Conservation (phyloP, 148 eudicot genomes). For the Fallopia convolvulus region DNA sequence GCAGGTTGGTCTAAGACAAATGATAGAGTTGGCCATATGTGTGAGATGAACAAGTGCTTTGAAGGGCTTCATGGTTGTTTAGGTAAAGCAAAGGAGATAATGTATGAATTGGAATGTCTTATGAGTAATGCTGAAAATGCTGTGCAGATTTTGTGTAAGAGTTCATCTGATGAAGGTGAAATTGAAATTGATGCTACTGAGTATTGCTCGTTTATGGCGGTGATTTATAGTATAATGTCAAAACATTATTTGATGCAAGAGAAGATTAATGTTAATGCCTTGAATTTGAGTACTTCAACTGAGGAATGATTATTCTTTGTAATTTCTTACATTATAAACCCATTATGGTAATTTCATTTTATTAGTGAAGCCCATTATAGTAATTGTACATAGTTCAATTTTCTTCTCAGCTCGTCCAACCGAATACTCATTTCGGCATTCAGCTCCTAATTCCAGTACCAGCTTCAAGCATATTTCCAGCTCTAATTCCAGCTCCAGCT, state of each 20-base stretch:
- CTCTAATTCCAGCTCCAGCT: no score
- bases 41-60: conserved; percentile 39
- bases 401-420: no score
- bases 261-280: conserved; percentile 41
- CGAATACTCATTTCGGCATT: no score
- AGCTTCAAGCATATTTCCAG: no score
- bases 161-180: not conserved
- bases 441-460: no score
- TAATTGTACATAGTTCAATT: no score
- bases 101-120: conserved; percentile 46
- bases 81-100: conserved; percentile 24
- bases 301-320: conserved; percentile 38
- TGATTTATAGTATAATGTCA: no score
- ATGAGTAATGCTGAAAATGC: conserved; percentile 30
- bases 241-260: no score
- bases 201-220: conserved; percentile 30
- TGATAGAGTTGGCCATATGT: conserved; percentile 27
- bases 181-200: conserved; percentile 13
- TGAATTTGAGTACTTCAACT: conserved; percentile 37
- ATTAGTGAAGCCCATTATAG: no score
- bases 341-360: no score
- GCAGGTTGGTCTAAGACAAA: conserved; percentile 40
- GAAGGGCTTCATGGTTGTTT: conserved; percentile 35
- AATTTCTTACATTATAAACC: no score
- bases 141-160: conserved; percentile 14